Evolutionary conservation across 139 green algal species (phyloP), one percentile per base, ranked within the genome.

Genomic region (Raphidocelis subcapitata): DNA sequence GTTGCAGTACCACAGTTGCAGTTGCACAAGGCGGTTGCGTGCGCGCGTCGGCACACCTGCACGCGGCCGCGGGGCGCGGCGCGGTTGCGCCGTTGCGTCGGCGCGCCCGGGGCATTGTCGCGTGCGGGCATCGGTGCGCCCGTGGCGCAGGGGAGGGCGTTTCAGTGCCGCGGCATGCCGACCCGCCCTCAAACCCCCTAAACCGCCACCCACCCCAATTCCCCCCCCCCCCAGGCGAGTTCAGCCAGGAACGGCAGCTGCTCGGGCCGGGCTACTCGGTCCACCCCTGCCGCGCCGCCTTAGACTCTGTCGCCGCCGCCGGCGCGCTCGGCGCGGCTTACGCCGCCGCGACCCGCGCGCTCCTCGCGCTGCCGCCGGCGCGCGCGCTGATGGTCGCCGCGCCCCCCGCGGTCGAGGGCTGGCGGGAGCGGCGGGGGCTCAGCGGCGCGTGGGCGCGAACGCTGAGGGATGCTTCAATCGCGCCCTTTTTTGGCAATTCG

Each of bases 401-500:
- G 54, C 81, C 81, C 18, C 20, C 46, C 10, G 61, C 56, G 16
- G 52, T 87, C 37, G 81, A 87, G 68, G 26, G 35, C 8, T 82
- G 69, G 63, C 51, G 81, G n/a, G 81, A 87, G 64, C 23, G 35
- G 23, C 61, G 76, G 33, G 20, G 36, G n/a, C 62, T 86, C 31
- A 2, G n/a, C 1, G 33, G 29, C 14, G 56, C 23, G 28, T 77
- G 70, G 70, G 33, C 24, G 31, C 29, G 67, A 35, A 52, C 24
- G 5, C 31, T 33, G 65, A 82, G 75, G 33, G 75, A 87, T 60
- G 57, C 86, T 14, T 36, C 69, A 1, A 72, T 87, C 33, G 74
- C 70, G 1, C 82, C 82, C 3, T 87, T 87, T 59, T 87, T 76
- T 37, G 82, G 82, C 59, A 86, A 86, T 69, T 84, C 74, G 12